Percentiles rank a stretch among this genome's conserved stretches.
phyloP scores from a whole-genome alignment of 805 yeast genomes.

The Schwanniomyces yamadae region DNA sequence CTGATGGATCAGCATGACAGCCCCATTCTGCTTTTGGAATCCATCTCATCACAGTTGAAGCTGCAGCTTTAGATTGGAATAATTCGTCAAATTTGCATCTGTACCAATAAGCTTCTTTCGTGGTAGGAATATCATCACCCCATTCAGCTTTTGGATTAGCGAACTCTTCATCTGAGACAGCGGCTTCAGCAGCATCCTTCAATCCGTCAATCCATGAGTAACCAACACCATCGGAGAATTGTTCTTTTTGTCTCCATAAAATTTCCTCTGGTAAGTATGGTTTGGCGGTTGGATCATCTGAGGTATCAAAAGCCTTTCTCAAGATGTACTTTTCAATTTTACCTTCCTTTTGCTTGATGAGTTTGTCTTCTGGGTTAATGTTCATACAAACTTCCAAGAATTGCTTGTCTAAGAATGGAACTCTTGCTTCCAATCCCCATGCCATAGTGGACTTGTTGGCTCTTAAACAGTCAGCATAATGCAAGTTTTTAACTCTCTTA shows the following conservation, averaged over 20 bases:
- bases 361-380: conserved; percentile 90
- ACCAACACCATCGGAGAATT: conserved; percentile 99
- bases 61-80: conserved; percentile 87
- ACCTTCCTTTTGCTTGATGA: conserved; percentile 70
- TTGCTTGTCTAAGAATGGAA: conserved; percentile 94
- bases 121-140: conserved; percentile 93
- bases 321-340: conserved; percentile 91
- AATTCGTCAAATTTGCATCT: conserved; percentile 93
- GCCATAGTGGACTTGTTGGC: conserved; percentile 99
- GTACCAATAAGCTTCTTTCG: conserved; percentile 99
- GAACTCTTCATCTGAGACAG: conserved; percentile 85
- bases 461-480: conserved; percentile 94
- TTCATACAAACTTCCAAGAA: conserved; percentile 91
- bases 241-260: conserved; percentile 99
- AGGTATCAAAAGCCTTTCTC: conserved; percentile 96
- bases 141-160: conserved; percentile 91
- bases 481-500: conserved; percentile 94
- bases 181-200: conserved; percentile 89
- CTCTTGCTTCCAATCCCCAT: conserved; percentile 99
- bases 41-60: conserved; percentile 98
- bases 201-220: conserved; percentile 98
- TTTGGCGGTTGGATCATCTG: conserved; percentile 69
- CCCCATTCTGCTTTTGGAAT: conserved; percentile 99
- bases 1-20: conserved; percentile 97
- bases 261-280: conserved; percentile 97